Evolutionary conservation across 805 yeast species (phyloP).

Genomic region (Candida insectalens): DNA sequence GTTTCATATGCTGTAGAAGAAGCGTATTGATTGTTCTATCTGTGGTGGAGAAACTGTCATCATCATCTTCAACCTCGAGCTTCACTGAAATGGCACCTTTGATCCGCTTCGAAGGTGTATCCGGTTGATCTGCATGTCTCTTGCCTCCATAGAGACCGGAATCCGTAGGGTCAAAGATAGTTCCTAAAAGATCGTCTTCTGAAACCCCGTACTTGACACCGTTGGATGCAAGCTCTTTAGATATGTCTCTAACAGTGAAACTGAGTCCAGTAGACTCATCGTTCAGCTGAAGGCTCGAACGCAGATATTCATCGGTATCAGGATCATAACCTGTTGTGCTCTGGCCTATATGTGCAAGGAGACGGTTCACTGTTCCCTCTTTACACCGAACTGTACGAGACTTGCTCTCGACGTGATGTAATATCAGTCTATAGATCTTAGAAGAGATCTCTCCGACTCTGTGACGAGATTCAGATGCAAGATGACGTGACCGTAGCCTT

Average conservation of each 20-base stretch:
- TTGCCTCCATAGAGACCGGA: slow-evolving; percentile 4
- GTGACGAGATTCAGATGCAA: slow-evolving; percentile 53
- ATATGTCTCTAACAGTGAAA: slow-evolving; percentile 35
- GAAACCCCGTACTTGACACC: slow-evolving; percentile 27
- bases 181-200: slow-evolving; percentile 25
- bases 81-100: slow-evolving; percentile 19
- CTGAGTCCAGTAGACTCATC: slow-evolving; percentile 27
- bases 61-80: slow-evolving; percentile 16
- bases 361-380: slow-evolving; percentile 14
- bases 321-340: slow-evolving; percentile 26
- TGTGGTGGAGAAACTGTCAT: slow-evolving; percentile 4
- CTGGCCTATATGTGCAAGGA: slow-evolving; percentile 22
- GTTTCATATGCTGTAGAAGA: slow-evolving; percentile 49
- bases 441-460: slow-evolving; percentile 65
- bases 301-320: slow-evolving; percentile 11
- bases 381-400: slow-evolving; percentile 22
- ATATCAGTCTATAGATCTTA: slow-evolving; percentile 47
- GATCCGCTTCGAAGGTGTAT: slow-evolving; percentile 9
- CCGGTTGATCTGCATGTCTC: slow-evolving; percentile 7
- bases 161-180: slow-evolving; percentile 22
- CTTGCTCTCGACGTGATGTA: slow-evolving; percentile 47
- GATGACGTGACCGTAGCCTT: slow-evolving; percentile 51
- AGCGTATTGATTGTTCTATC: slow-evolving; percentile 9
- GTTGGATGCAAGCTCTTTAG: slow-evolving; percentile 16
- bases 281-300: slow-evolving; percentile 20